phyloP scores from a whole-genome alignment of 176 grass and related monocot genomes.

The Carex myosuroides region DNA sequence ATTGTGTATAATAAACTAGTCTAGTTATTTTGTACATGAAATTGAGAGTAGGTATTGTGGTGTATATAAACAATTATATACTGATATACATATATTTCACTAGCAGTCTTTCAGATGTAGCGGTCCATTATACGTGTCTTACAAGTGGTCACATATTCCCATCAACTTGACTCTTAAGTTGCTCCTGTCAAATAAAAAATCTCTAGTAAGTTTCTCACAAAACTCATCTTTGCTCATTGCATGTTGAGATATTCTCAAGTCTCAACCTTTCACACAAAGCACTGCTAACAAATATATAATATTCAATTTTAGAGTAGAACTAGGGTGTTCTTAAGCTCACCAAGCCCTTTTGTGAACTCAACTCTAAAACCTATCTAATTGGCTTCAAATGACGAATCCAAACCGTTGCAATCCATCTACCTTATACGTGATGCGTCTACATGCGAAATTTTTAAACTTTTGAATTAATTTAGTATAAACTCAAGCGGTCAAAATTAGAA shows the following conservation, averaged over 20 bases:
- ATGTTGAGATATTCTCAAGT: neutral
- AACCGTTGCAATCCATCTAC: no score
- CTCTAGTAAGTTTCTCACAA: neutral
- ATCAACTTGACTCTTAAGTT: constrained; percentile 16
- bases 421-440: no score
- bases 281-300: neutral
- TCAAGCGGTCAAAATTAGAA: no score
- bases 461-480: no score
- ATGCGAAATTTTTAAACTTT: no score
- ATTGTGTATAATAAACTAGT: constrained; percentile 3
- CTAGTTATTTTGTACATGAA: neutral
- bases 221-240: neutral
- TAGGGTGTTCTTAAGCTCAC: no score
- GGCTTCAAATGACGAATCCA: no score
- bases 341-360: no score
- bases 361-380: no score
- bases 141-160: neutral
- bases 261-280: neutral
- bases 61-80: neutral
- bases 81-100: neutral
- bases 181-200: constrained; percentile 14
- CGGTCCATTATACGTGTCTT: neutral
- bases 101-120: neutral
- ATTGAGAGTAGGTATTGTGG: neutral
- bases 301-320: neutral